Evolutionary conservation across 1,284 basidiomycete species (phyloP).

Genomic region (Cryptococcus wingfieldii): DNA sequence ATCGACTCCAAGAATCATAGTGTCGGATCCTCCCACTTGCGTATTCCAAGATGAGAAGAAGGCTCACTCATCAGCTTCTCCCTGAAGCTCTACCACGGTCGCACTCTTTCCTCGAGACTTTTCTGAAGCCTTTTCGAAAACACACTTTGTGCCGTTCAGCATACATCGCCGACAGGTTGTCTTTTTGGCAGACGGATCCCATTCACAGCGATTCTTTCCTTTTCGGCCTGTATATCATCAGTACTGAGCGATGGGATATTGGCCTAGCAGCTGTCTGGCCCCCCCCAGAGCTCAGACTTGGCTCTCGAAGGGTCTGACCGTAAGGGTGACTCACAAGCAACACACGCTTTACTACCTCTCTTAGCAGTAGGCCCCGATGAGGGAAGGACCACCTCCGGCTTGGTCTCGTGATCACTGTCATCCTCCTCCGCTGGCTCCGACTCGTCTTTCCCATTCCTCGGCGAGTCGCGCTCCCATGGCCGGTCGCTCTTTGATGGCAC

Average conservation of each 20-base stretch:
- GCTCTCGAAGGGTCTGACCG: neutral
- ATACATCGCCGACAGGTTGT: constrained; percentile 70
- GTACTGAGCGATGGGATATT: too few species aligned
- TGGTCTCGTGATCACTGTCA: neutral
- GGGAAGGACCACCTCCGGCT: constrained; percentile 14
- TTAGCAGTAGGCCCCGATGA: constrained; percentile 27
- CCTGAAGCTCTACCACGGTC: constrained; percentile 54
- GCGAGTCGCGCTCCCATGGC: neutral
- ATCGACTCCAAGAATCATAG: too few species aligned
- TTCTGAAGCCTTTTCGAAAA: constrained; percentile 76
- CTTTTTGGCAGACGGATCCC: constrained; percentile 54
- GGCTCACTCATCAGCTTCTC: constrained; percentile 51
- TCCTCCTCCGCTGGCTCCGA: neutral
- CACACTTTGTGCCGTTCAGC: constrained; percentile 71
- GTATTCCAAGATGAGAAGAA: neutral
- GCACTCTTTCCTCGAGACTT: constrained; percentile 20
- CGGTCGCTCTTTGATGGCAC: neutral
- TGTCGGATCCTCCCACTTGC: too few species aligned
- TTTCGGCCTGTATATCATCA: constrained; percentile 56
- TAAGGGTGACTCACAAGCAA: constrained; percentile 36
- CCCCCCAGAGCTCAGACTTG: neutral
- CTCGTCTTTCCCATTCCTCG: neutral
- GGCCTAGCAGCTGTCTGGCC: too few species aligned
- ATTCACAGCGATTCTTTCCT: constrained; percentile 90
- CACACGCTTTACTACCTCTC: constrained; percentile 46